Percentiles rank a stretch among this genome's conserved stretches.
phyloP scores from a whole-genome alignment of 2,329 filamentous ascomycete species.

The Xylaria sp. region DNA sequence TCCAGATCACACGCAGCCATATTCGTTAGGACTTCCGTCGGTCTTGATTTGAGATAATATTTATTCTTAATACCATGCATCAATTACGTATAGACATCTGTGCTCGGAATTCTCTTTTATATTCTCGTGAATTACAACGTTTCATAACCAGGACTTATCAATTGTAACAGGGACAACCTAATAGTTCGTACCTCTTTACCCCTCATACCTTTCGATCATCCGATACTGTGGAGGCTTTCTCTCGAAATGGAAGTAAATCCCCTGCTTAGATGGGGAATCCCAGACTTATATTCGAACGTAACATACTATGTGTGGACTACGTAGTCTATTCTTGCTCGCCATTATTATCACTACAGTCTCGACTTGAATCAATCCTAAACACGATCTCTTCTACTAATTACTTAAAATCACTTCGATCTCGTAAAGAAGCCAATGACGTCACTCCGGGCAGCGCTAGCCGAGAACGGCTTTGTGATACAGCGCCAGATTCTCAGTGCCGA shows the following conservation, averaged over 20 bases:
- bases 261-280: neutral
- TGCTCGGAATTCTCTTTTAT: neutral
- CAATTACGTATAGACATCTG: neutral
- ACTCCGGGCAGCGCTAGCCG: constrained; percentile 41
- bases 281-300: neutral
- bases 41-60: neutral
- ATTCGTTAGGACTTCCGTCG: no score
- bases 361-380: neutral
- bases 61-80: neutral
- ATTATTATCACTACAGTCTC: neutral
- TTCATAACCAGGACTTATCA: neutral
- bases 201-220: neutral
- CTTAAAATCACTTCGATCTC: neutral
- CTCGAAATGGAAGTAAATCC: neutral
- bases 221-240: neutral
- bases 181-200: neutral
- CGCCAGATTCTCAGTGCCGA: constrained; percentile 68
- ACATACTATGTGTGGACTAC: neutral
- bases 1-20: no score
- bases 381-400: neutral
- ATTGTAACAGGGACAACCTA: neutral
- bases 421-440: constrained; percentile 17
- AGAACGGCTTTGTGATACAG: constrained; percentile 80
- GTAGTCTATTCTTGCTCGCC: neutral
- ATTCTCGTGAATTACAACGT: neutral